These are phyloP conservation scores for Globisporangium rhizosaccharum DNA, from an alignment of 352 stramenopile genomes.

Conservation along the genomic window DNA sequence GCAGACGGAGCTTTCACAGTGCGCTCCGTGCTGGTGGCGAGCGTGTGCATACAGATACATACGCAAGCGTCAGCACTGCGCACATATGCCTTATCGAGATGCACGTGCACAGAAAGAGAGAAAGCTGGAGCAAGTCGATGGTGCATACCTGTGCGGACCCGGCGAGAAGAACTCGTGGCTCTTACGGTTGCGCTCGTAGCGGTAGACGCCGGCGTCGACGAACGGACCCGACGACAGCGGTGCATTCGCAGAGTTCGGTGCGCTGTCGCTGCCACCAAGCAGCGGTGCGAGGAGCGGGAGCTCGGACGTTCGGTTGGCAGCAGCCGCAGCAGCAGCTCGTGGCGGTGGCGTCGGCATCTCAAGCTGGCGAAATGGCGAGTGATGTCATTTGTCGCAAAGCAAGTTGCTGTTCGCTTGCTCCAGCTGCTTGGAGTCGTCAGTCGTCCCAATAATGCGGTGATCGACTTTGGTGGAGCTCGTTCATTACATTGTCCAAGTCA, in stretches of 20 bases:
- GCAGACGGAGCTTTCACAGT: constrained; percentile 69
- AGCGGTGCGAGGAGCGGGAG: constrained; percentile 5
- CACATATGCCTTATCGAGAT: not conserved
- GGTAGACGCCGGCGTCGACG: constrained; percentile 63
- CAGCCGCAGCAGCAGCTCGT: too few relatives aligned
- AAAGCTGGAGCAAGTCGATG: not conserved
- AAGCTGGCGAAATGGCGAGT: not conserved
- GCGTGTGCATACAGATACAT: too few relatives aligned
- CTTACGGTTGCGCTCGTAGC: constrained; percentile 59
- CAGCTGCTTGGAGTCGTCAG: not conserved
- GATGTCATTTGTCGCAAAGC: not conserved
- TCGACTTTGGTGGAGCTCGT: too few relatives aligned
- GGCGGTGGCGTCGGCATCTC: not conserved
- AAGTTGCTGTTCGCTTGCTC: not conserved
- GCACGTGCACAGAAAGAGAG: not conserved
- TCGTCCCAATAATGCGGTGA: too few relatives aligned
- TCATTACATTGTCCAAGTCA: too few relatives aligned
- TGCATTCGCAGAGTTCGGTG: constrained; percentile 4
- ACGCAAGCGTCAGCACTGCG: not conserved
- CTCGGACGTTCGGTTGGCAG: not conserved
- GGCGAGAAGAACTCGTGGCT: constrained; percentile 81
- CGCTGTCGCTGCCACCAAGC: not conserved
- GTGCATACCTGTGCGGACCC: constrained; percentile 40
- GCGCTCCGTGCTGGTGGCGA: constrained; percentile 26
- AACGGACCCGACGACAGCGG: constrained; percentile 18